Evolutionary conservation across 805 yeast species (phyloP).

Genomic region (Ogataea haglerorum): DNA sequence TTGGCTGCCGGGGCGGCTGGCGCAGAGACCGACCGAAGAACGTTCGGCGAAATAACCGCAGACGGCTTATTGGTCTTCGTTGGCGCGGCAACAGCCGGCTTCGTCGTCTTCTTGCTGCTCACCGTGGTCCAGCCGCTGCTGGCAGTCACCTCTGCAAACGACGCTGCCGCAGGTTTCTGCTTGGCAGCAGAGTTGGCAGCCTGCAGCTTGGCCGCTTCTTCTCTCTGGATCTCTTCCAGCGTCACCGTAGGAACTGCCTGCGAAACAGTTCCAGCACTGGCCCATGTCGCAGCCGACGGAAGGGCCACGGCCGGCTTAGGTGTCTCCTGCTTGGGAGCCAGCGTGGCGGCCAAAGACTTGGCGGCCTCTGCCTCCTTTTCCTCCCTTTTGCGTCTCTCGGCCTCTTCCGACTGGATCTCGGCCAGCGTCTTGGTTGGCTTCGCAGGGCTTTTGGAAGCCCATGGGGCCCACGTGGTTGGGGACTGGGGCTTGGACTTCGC

Average conservation of each 20-base stretch:
- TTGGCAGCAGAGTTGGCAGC: slow-evolving; percentile 28
- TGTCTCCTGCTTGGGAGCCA: slow-evolving; percentile 18
- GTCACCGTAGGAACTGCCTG: slow-evolving; percentile 36
- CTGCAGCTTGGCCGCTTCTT: slow-evolving; percentile 37
- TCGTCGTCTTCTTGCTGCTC: slow-evolving; percentile 36
- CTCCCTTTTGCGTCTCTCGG: slow-evolving; percentile 18
- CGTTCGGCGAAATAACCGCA: slow-evolving; percentile 31
- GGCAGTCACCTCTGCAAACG: slow-evolving; percentile 27
- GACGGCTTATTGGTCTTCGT: slow-evolving; percentile 20
- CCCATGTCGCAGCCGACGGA: slow-evolving; percentile 46
- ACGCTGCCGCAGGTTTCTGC: slow-evolving; percentile 20
- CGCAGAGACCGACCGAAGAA: slow-evolving; percentile 37
- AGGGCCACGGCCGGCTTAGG: slow-evolving; percentile 26
- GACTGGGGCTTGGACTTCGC: slow-evolving; percentile 26
- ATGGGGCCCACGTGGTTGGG: slow-evolving; percentile 39
- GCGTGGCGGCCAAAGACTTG: slow-evolving; percentile 20
- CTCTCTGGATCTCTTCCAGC: slow-evolving; percentile 59
- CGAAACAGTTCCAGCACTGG: slow-evolving; percentile 18
- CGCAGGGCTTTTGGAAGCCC: slow-evolving; percentile 20
- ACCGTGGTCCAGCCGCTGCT: slow-evolving; percentile 37
- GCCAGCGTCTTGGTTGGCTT: slow-evolving; percentile 51
- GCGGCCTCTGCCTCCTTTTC: slow-evolving; percentile 24
- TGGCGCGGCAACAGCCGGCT: slow-evolving; percentile 14
- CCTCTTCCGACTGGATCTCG: slow-evolving; percentile 61
- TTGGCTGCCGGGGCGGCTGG: slow-evolving; percentile 15